phyloP scores from a whole-genome alignment of 1,284 basidiomycete genomes.

The Thelephora terrestris region DNA sequence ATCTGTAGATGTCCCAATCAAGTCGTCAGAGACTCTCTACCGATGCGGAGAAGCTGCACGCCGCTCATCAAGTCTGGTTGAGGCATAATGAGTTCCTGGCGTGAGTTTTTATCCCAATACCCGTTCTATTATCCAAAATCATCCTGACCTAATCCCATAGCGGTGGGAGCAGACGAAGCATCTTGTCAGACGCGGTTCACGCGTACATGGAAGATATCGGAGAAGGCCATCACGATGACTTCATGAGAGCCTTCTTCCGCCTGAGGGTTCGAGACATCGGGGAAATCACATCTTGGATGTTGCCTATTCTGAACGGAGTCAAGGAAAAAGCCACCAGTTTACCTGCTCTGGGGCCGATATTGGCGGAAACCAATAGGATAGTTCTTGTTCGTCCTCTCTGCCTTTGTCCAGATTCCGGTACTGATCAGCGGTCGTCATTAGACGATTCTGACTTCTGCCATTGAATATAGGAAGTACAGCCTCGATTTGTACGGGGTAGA shows the following conservation, averaged over 20 bases:
- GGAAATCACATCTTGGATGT: constrained; percentile 42
- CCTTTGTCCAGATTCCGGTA: background rate
- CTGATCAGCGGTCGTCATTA: constrained; percentile 21
- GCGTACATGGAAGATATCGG: constrained; percentile 48
- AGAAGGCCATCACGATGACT: constrained; percentile 61
- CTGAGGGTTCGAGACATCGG: constrained; percentile 54
- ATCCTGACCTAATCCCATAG: constrained; percentile 10
- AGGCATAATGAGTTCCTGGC: constrained; percentile 65
- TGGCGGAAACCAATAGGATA: constrained; percentile 68
- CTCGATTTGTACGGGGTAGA: constrained; percentile 69
- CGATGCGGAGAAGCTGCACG: constrained; percentile 87
- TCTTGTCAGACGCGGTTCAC: constrained; percentile 57
- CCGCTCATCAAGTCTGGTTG: constrained; percentile 78
- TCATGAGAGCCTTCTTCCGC: constrained; percentile 81
- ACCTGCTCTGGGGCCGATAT: constrained; percentile 28
- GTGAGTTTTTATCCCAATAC: constrained; percentile 28
- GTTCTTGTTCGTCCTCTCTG: constrained; percentile 40
- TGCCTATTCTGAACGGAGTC: constrained; percentile 17
- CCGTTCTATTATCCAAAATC: background rate
- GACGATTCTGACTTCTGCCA: constrained; percentile 65
- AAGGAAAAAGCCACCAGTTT: background rate
- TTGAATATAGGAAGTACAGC: constrained; percentile 66
- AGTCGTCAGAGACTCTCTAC: constrained; percentile 68
- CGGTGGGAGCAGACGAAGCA: constrained; percentile 37
- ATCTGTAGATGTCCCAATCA: constrained; percentile 62